A percentile compares a stretch with the other conserved stretches of the same genome.
phyloP scores from a whole-genome alignment of 371 early-diverging fungal genomes.

The Umbelopsis sp. region DNA sequence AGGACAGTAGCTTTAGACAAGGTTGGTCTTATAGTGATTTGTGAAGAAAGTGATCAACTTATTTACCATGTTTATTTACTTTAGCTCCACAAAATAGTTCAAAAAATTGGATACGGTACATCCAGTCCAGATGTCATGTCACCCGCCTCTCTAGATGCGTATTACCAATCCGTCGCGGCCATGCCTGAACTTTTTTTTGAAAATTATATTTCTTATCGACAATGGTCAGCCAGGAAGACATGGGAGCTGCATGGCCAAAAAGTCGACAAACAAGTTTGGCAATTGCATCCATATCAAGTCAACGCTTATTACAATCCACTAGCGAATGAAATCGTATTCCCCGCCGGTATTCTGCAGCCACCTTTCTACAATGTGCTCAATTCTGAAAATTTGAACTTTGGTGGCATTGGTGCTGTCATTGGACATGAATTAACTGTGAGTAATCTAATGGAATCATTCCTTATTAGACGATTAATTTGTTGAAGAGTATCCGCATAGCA shows the following conservation, averaged over 20 bases:
- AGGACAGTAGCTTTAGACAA: slow-evolving; percentile 51
- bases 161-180: slow-evolving; percentile 44
- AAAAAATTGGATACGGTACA: slow-evolving; percentile 57
- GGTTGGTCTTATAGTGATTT: slow-evolving; percentile 23
- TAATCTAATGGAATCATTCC: slow-evolving; percentile 22
- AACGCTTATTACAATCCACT: too few species aligned
- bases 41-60: not conserved
- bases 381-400: slow-evolving; percentile 62
- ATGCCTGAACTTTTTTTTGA: slow-evolving; percentile 40
- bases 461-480: slow-evolving; percentile 11
- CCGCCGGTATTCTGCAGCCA: slow-evolving; percentile 36
- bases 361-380: slow-evolving; percentile 47
- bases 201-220: slow-evolving; percentile 38
- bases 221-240: slow-evolving; percentile 28
- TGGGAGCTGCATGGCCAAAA: slow-evolving; percentile 43
- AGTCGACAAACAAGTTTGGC: slow-evolving; percentile 53
- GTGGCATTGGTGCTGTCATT: slow-evolving; percentile 61
- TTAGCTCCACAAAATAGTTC: slow-evolving; percentile 36
- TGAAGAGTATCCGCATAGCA: slow-evolving; percentile 32
- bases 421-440: slow-evolving; percentile 68
- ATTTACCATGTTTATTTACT: not conserved
- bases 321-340: too few species aligned
- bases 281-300: slow-evolving; percentile 44
- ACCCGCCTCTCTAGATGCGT: slow-evolving; percentile 42
- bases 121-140: slow-evolving; percentile 49